Evolutionary conservation across 164 flowering plant genomes (phyloP), one percentile per base, ranked within the genome.

Genomic region (Saururus chinensis): DNA sequence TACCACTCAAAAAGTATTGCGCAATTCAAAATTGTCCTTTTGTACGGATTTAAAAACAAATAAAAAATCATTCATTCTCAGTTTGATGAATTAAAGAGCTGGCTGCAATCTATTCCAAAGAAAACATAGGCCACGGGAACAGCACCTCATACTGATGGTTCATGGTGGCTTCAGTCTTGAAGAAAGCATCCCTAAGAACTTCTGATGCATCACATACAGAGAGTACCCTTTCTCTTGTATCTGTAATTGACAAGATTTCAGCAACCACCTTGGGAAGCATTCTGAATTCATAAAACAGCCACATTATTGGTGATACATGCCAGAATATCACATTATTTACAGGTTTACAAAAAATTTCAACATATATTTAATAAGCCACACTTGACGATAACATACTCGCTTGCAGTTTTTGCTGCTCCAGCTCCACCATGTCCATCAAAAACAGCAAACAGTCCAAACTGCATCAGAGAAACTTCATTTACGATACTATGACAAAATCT

Each of bases 391-490:
- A 78, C 87, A 81, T 52, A 93, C 99, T 78, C 81, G 88, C 91
- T 87, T 54, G 90, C 96, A 75, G 84, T 74, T 72, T 82, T 80
- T 23, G 97, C 92, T 75, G 97, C 99, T 59, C 57, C 88, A 51
- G 74, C 81, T 66, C 99, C 99, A 60, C 97, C 95, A 84, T 95
- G 99, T 62, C 99, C 99, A 80, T 91, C 99, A 76, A 90, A 90
- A 49, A 95, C 82, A 40, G 91, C 90, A 79, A 95, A 95, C 56
- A 95, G 64, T 60, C 99, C 99, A 83, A 95, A 85, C 97, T 95
- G 89, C 37, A 30, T 6, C 2, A 30, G 37, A 30, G 37, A 30
- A 30, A 30, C 2, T 45, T 23, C 35, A 24, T n/a, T 19, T 5
- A 48, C 48, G 45, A 11, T 14, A 64, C 24, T 9, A 57, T n/a